Evolutionary conservation across 2,329 filamentous ascomycete species (phyloP).

Genomic region (Aspergillus spinulosporus): DNA sequence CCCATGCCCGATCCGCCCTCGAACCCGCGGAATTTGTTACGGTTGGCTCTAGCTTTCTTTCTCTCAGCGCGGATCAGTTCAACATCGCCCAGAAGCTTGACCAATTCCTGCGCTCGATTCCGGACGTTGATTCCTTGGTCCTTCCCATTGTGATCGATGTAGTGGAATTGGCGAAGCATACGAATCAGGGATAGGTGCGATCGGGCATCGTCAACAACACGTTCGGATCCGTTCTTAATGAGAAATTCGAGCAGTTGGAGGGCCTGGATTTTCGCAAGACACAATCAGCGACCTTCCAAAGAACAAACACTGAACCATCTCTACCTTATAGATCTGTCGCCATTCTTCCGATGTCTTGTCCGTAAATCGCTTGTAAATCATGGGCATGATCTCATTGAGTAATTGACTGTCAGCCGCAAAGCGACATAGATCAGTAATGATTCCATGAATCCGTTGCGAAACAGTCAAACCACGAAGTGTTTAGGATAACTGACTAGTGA

Average conservation of each 20-base stretch:
- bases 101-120: conserved; percentile 92
- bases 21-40: conserved; percentile 93
- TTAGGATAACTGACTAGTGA: conserved; percentile 73
- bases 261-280: conserved; percentile 43
- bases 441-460: conserved; percentile 11
- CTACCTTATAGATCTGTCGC: conserved; percentile 97
- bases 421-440: conserved; percentile 20
- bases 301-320: background rate
- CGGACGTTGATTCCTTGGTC: conserved; percentile 97
- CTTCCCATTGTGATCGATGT: conserved; percentile 92
- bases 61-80: conserved; percentile 58
- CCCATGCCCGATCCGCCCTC: conserved; percentile 73
- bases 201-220: conserved; percentile 94
- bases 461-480: background rate
- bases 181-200: conserved; percentile 93
- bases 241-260: conserved; percentile 95
- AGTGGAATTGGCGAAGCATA: conserved; percentile 99
- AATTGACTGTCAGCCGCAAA: conserved; percentile 66
- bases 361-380: conserved; percentile 99
- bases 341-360: conserved; percentile 98
- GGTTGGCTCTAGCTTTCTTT: conserved; percentile 87
- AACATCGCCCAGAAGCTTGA: conserved; percentile 82
- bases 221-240: conserved; percentile 96
- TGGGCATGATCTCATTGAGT: conserved; percentile 99
- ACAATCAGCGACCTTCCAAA: background rate